phyloP scores from a whole-genome alignment of 352 stramenopile genomes.

The Chrysophaeum taylorii region DNA sequence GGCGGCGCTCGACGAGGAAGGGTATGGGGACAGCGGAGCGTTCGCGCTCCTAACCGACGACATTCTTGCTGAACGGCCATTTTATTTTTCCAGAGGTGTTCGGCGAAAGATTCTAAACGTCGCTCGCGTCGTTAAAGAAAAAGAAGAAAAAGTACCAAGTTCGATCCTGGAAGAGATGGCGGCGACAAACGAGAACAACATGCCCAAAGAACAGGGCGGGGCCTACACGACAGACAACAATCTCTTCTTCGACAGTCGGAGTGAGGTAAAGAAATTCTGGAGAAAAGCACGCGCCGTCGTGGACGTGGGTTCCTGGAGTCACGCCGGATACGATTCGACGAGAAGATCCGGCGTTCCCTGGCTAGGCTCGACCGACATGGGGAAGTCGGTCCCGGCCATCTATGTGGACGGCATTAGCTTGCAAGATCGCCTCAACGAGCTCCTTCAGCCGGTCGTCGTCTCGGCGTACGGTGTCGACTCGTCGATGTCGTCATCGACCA shows the following conservation, averaged over 20 bases:
- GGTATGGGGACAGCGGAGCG: not conserved
- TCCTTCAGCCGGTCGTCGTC: not conserved
- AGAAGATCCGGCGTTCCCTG: too few relatives aligned
- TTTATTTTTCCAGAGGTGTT: not conserved
- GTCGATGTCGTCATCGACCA: too few relatives aligned
- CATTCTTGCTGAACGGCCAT: not conserved
- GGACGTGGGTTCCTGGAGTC: too few relatives aligned
- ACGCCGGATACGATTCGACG: too few relatives aligned
- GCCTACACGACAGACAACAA: constrained; percentile 1
- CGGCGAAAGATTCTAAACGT: not conserved
- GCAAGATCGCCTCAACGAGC: not conserved
- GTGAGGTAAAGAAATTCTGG: not conserved
- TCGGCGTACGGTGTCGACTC: too few relatives aligned
- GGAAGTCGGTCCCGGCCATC: not conserved
- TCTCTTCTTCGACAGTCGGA: not conserved
- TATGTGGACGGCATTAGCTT: not conserved
- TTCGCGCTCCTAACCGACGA: not conserved
- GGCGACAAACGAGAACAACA: not conserved
- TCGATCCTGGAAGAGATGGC: too few relatives aligned
- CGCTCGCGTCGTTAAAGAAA: not conserved
- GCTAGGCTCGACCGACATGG: too few relatives aligned
- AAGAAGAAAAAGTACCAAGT: not conserved
- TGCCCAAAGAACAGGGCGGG: not conserved
- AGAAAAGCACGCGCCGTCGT: too few relatives aligned
- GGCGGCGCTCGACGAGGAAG: not conserved